These are phyloP conservation scores for Fomitopsis pulvina DNA, from an alignment of 768 basidiomycete genomes.

Conservation along the genomic window DNA sequence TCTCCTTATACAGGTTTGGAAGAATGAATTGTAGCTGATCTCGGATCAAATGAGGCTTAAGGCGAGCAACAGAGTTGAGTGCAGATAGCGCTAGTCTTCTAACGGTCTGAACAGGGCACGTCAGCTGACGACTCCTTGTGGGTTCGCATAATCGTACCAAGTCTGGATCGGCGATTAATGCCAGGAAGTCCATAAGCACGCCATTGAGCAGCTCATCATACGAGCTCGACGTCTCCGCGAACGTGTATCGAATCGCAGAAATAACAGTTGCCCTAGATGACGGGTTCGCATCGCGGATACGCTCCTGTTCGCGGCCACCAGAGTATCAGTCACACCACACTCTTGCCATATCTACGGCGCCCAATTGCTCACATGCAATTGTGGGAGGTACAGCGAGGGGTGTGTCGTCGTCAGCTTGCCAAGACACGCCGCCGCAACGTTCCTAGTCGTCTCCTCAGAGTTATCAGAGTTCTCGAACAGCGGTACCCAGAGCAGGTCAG, in stretches of 20 bases:
- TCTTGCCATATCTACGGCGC: no score
- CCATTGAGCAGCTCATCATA: slow-evolving; percentile 91
- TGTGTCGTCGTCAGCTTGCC: slow-evolving; percentile 93
- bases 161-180: slow-evolving; percentile 83
- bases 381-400: slow-evolving; percentile 85
- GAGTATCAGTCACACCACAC: not conserved
- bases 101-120: slow-evolving; percentile 58
- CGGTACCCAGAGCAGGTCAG: slow-evolving; percentile 87
- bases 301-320: slow-evolving; percentile 34
- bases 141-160: slow-evolving; percentile 44
- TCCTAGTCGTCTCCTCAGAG: slow-evolving; percentile 86
- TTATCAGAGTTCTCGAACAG: slow-evolving; percentile 88
- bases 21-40: slow-evolving; percentile 74
- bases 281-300: slow-evolving; percentile 61
- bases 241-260: slow-evolving; percentile 86
- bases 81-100: slow-evolving; percentile 86
- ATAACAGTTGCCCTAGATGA: slow-evolving; percentile 83
- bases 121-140: not conserved
- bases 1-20: slow-evolving; percentile 83
- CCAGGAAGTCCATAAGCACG: slow-evolving; percentile 85
- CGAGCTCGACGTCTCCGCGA: slow-evolving; percentile 76
- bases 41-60: slow-evolving; percentile 87
- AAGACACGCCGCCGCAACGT: slow-evolving; percentile 93
- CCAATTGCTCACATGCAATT: slow-evolving; percentile 69
- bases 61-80: slow-evolving; percentile 90